Conservation (phyloP, 495 filamentous ascomycete genomes). For the Amphirosellinia nigrospora region DNA sequence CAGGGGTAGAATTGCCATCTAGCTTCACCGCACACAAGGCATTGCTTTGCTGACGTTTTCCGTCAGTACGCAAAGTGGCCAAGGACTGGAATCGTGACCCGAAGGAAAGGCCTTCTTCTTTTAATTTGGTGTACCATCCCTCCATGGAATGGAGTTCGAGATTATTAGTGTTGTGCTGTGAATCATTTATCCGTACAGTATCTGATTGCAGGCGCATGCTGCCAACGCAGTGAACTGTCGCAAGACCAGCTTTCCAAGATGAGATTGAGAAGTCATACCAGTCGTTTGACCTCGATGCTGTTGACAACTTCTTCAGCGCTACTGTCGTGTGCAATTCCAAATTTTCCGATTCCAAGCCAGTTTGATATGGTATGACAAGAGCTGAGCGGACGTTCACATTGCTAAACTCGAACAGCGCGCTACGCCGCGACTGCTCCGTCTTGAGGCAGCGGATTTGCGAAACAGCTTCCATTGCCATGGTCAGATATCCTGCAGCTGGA, state of each 20-base stretch:
- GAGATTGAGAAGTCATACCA: neutral
- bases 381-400: conserved; percentile 38
- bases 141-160: no score
- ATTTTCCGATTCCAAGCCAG: neutral
- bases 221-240: neutral
- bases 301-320: neutral
- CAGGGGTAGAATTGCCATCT: neutral
- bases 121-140: no score
- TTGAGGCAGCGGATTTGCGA: conserved; percentile 37
- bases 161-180: no score
- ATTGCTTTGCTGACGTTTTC: no score
- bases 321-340: neutral
- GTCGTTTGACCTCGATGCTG: neutral
- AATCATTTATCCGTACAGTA: no score
- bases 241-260: neutral
- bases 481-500: conserved; percentile 59
- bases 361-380: conserved; percentile 10
- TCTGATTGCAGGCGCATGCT: neutral
- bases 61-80: no score
- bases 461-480: conserved; percentile 56
- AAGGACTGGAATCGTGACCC: no score
- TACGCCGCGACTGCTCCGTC: conserved; percentile 34
- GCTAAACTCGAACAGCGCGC: conserved; percentile 42
- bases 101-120: no score
- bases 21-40: no score